Evolutionary conservation across 2,329 filamentous ascomycete species (phyloP).

Genomic region (Knufia fluminis): DNA sequence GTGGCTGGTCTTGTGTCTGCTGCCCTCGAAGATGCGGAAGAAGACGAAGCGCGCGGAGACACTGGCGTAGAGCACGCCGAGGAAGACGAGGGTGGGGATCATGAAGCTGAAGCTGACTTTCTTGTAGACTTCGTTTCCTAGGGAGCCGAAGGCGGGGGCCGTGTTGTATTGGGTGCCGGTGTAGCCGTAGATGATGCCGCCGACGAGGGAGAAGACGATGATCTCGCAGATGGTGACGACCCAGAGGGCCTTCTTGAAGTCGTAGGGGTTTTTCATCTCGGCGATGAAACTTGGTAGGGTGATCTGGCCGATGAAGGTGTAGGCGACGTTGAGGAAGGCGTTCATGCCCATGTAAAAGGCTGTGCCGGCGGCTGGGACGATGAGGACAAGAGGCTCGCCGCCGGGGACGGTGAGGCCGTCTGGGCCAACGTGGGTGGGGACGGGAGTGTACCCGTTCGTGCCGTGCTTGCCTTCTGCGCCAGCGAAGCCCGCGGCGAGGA

Average conservation of each 20-base stretch:
- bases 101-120: conserved; percentile 91
- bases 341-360: conserved; percentile 75
- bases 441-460: conserved; percentile 57
- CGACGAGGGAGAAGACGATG: conserved; percentile 75
- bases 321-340: conserved; percentile 90
- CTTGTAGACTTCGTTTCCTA: conserved; percentile 65
- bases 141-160: conserved; percentile 74
- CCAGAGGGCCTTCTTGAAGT: conserved; percentile 90
- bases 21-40: conserved; percentile 75
- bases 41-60: conserved; percentile 86
- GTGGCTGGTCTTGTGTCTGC: conserved; percentile 69
- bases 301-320: conserved; percentile 93
- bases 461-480: conserved; percentile 56
- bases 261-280: conserved; percentile 72
- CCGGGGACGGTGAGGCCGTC: conserved; percentile 24
- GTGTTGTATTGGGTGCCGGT: conserved; percentile 85
- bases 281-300: conserved; percentile 91
- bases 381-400: conserved; percentile 60
- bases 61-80: conserved; percentile 83
- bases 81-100: conserved; percentile 87
- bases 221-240: conserved; percentile 82
- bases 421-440: conserved; percentile 30
- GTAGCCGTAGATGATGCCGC: conserved; percentile 53
- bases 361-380: conserved; percentile 58
- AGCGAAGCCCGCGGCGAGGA: conserved; percentile 74